Evolutionary conservation across 495 filamentous ascomycete genomes (phyloP).

Genomic region (Aspergillus sclerotiicarbonarius): DNA sequence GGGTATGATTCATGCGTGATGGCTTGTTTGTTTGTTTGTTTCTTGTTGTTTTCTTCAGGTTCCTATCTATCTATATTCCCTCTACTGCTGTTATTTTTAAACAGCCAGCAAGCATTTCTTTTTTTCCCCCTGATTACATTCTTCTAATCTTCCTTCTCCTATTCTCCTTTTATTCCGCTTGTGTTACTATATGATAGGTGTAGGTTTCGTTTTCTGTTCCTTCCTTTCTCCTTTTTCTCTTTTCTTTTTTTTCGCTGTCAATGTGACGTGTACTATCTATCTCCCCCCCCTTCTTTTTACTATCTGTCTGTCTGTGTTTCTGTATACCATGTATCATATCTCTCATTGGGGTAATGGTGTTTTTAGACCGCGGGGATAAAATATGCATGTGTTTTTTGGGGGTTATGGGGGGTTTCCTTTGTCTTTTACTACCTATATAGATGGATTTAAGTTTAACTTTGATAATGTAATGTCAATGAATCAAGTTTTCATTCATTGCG

Average conservation of each 20-base stretch:
- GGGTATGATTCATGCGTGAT: too few species aligned
- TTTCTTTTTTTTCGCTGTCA: neutral
- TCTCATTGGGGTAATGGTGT: too few species aligned
- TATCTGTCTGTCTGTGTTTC: neutral
- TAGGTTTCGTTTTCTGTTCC: neutral
- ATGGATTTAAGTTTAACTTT: too few species aligned
- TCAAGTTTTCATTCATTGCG: neutral
- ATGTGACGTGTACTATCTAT: neutral
- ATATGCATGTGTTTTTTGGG: too few species aligned
- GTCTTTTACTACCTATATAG: too few species aligned
- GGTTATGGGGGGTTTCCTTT: neutral
- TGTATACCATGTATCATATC: neutral
- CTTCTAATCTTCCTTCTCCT: neutral
- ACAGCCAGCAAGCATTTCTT: neutral
- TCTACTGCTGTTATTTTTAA: too few species aligned
- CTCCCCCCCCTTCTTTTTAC: neutral
- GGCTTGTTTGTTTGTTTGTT: too few species aligned
- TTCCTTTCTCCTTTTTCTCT: constrained; percentile 7
- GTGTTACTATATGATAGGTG: neutral
- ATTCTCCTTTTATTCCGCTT: neutral
- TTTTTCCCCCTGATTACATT: neutral
- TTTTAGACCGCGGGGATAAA: neutral
- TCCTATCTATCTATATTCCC: too few species aligned
- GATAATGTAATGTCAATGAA: neutral
- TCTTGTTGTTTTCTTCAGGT: too few species aligned